These are phyloP conservation scores for Phytophthora hybrid DNA, from an alignment of 352 stramenopile species.

Conservation along the genomic window DNA sequence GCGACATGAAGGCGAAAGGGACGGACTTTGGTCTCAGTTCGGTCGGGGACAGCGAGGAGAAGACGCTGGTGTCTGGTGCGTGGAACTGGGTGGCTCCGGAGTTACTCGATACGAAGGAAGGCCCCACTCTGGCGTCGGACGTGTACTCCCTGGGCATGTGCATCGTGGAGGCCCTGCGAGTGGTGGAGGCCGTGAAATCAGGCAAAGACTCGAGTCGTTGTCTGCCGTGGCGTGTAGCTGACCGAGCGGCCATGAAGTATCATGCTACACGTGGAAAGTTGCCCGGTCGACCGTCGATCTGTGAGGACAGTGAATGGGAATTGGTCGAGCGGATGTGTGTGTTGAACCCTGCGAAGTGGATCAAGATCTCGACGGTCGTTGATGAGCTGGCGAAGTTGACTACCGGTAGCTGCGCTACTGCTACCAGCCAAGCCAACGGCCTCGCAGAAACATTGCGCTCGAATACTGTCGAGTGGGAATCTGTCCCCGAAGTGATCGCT, in stretches of 20 bases:
- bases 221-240: neutral
- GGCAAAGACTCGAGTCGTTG: neutral
- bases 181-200: neutral
- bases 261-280: neutral
- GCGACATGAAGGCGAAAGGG: neutral
- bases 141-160: neutral
- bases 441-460: neutral
- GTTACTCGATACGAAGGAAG: neutral
- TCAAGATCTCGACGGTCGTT: slow-evolving; percentile 9
- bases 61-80: neutral
- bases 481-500: neutral
- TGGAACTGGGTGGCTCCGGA: neutral
- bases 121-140: neutral
- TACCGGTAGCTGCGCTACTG: too few species aligned
- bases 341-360: neutral
- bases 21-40: neutral
- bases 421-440: too few species aligned
- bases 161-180: neutral
- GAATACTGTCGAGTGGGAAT: neutral
- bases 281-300: neutral
- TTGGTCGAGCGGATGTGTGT: slow-evolving; percentile 10
- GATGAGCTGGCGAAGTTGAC: neutral
- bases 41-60: neutral
- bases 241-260: neutral
- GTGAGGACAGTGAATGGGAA: neutral